A percentile compares a stretch with the other conserved stretches of the same genome.
phyloP scores from a whole-genome alignment of 352 stramenopile genomes.

The Peronospora farinosa region DNA sequence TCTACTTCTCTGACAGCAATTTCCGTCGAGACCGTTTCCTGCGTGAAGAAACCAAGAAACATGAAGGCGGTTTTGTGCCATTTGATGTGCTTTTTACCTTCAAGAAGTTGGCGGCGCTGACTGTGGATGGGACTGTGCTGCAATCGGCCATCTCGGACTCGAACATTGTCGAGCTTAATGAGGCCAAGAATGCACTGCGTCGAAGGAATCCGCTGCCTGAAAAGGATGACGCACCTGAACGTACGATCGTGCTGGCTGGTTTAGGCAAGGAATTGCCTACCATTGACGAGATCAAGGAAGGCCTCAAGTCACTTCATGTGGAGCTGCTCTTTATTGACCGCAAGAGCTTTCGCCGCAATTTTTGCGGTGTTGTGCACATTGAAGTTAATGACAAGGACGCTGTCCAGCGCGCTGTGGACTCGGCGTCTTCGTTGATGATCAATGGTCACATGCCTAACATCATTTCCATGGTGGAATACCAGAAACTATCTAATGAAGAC shows the following conservation, averaged over 20 bases:
- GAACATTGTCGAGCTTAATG: slow-evolving; percentile 76
- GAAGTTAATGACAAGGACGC: slow-evolving; percentile 63
- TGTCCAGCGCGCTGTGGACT: slow-evolving; percentile 43
- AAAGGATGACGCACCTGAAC: slow-evolving; percentile 49
- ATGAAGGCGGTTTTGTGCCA: slow-evolving; percentile 75
- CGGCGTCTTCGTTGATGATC: slow-evolving; percentile 52
- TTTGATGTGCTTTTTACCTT: slow-evolving; percentile 87
- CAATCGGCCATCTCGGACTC: slow-evolving; percentile 63
- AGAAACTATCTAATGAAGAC: slow-evolving; percentile 58
- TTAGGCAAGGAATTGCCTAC: slow-evolving; percentile 55
- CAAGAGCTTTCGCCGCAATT: slow-evolving; percentile 66
- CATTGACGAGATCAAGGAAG: slow-evolving; percentile 76
- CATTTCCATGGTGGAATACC: slow-evolving; percentile 48
- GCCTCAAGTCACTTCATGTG: slow-evolving; percentile 42
- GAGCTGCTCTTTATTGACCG: slow-evolving; percentile 71
- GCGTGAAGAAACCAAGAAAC: slow-evolving; percentile 77
- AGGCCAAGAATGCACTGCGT: slow-evolving; percentile 65
- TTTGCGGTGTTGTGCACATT: slow-evolving; percentile 64
- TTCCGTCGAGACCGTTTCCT: slow-evolving; percentile 89
- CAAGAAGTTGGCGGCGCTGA: slow-evolving; percentile 87
- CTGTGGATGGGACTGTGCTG: slow-evolving; percentile 62
- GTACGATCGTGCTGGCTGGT: slow-evolving; percentile 67
- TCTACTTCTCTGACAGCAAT: slow-evolving; percentile 91
- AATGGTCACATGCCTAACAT: slow-evolving; percentile 49
- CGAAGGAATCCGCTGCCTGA: slow-evolving; percentile 65